A percentile compares a stretch with the other conserved stretches of the same genome.
These are phyloP conservation scores for Stachybotrys chlorohalonatus DNA, from an alignment of 2,329 filamentous ascomycete genomes.

Conservation along the genomic window DNA sequence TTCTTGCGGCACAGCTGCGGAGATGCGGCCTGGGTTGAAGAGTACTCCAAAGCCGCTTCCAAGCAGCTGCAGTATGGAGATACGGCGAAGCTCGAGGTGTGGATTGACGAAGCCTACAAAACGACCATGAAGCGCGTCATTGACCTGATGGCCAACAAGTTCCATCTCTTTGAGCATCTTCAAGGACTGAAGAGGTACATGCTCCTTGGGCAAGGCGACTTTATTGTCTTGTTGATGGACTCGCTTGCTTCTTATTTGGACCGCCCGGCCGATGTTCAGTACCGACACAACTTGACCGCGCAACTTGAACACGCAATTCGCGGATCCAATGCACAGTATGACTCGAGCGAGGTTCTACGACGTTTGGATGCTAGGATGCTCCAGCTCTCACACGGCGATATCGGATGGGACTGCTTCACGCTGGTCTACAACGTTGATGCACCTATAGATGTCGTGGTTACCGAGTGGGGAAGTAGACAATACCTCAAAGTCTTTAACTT, in stretches of 20 bases:
- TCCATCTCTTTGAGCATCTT: slow-evolving; percentile 88
- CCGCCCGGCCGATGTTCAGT: slow-evolving; percentile 91
- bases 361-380: slow-evolving; percentile 97
- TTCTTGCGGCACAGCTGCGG: slow-evolving; percentile 95
- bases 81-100: slow-evolving; percentile 80
- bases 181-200: slow-evolving; percentile 91
- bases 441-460: slow-evolving; percentile 93
- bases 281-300: slow-evolving; percentile 93
- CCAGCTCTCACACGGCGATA: slow-evolving; percentile 90
- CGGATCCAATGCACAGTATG: slow-evolving; percentile 93
- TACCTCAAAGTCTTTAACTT: slow-evolving; percentile 99
- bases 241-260: slow-evolving; percentile 88
- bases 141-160: slow-evolving; percentile 88
- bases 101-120: slow-evolving; percentile 96
- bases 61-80: slow-evolving; percentile 90
- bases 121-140: slow-evolving; percentile 95
- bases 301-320: slow-evolving; percentile 96
- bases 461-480: slow-evolving; percentile 88
- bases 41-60: slow-evolving; percentile 85
- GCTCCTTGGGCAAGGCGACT: slow-evolving; percentile 89
- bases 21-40: slow-evolving; percentile 90
- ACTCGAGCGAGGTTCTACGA: slow-evolving; percentile 82
- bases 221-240: slow-evolving; percentile 95
- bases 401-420: slow-evolving; percentile 98
- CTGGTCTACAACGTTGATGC: slow-evolving; percentile 97